Evolutionary conservation across 805 yeast species (phyloP).

Genomic region (Candida xyloterini): DNA sequence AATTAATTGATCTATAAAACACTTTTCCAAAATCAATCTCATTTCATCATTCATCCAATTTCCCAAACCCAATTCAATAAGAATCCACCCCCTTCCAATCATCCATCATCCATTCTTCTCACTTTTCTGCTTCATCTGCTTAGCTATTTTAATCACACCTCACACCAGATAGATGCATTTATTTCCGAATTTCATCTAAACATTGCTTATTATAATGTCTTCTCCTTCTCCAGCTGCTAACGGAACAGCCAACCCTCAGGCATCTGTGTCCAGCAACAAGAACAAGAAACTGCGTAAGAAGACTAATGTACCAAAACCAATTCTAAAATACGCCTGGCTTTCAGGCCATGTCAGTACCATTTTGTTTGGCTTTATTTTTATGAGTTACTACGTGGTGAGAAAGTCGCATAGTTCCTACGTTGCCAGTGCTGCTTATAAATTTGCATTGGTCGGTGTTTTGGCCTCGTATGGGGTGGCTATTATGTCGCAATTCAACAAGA

Average conservation of each 20-base stretch:
- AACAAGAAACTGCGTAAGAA: slow-evolving; percentile 39
- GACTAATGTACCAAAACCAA: slow-evolving; percentile 32
- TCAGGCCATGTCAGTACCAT: slow-evolving; percentile 51
- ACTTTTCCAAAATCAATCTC: too few relatives aligned
- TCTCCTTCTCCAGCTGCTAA: slow-evolving; percentile 3
- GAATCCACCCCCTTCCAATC: too few relatives aligned
- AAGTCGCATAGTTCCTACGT: slow-evolving; percentile 40
- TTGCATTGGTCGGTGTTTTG: slow-evolving; percentile 55
- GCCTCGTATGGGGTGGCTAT: slow-evolving; percentile 51
- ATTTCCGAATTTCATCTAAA: slow-evolving; percentile 1
- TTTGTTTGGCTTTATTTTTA: slow-evolving; percentile 40
- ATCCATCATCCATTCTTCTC: not conserved
- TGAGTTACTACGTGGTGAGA: slow-evolving; percentile 32
- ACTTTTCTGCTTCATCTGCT: not conserved
- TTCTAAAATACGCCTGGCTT: slow-evolving; percentile 51
- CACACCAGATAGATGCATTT: not conserved
- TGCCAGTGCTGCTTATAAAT: slow-evolving; percentile 51
- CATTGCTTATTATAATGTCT: slow-evolving; percentile 5
- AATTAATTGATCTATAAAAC: too few relatives aligned
- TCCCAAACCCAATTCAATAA: too few relatives aligned
- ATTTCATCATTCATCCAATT: not conserved
- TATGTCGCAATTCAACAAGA: slow-evolving; percentile 56
- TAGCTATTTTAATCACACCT: not conserved
- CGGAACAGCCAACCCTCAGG: slow-evolving; percentile 6
- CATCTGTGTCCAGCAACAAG: slow-evolving; percentile 5